A percentile compares a stretch with the other conserved stretches of the same genome.
Evolutionary conservation across 495 filamentous ascomycete genomes (phyloP).

Genomic region (Viridothelium virens): DNA sequence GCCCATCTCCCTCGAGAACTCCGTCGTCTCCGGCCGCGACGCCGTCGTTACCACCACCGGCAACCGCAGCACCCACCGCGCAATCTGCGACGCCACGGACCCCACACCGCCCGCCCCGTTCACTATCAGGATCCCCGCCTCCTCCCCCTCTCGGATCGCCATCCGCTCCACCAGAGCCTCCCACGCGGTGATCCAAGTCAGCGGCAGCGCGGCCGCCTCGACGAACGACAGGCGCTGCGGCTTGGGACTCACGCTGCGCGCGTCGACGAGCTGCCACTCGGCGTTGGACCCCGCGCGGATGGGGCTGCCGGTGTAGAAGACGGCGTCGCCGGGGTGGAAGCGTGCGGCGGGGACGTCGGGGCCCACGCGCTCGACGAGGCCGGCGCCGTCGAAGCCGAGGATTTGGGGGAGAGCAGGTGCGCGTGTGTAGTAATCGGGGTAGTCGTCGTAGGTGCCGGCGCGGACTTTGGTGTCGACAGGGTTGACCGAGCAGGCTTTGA

Average conservation of each 20-base stretch:
- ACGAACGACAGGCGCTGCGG: slow-evolving; percentile 28
- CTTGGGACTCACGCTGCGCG: slow-evolving; percentile 25
- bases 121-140: slow-evolving; percentile 32
- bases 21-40: slow-evolving; percentile 27
- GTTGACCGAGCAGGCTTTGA: slow-evolving; percentile 32
- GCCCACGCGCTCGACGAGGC: slow-evolving; percentile 21
- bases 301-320: slow-evolving; percentile 32
- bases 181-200: slow-evolving; percentile 36
- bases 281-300: slow-evolving; percentile 30
- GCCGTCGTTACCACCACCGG: slow-evolving; percentile 34
- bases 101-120: slow-evolving; percentile 28
- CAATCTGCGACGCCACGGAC: slow-evolving; percentile 25
- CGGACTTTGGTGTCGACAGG: slow-evolving; percentile 36
- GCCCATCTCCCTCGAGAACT: slow-evolving; percentile 30
- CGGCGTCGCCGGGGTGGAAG: slow-evolving; percentile 32
- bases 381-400: slow-evolving; percentile 28
- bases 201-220: slow-evolving; percentile 32
- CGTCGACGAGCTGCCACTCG: slow-evolving; percentile 28
- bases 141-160: slow-evolving; percentile 30
- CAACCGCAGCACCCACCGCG: slow-evolving; percentile 25
- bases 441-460: slow-evolving; percentile 33
- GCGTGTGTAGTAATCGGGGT: slow-evolving; percentile 32
- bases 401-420: slow-evolving; percentile 28
- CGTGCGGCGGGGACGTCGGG: slow-evolving; percentile 16
- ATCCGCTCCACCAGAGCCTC: slow-evolving; percentile 35